phyloP scores from a whole-genome alignment of 1,139 yeast species.

The Suhomyces taliae region DNA sequence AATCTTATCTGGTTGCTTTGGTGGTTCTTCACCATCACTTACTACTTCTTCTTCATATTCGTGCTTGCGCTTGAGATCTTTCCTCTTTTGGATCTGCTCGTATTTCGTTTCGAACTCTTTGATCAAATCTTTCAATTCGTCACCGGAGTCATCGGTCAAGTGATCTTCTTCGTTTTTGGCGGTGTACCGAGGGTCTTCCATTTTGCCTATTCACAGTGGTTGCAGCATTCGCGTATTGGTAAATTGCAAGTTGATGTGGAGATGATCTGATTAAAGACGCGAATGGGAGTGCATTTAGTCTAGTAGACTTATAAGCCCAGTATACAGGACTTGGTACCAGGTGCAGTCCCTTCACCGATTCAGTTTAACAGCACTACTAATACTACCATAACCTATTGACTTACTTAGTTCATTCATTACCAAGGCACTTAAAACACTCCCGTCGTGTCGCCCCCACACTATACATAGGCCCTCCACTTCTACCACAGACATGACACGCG shows the following conservation, averaged over 20 bases:
- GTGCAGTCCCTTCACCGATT: too few species aligned
- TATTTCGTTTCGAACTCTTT: slow-evolving; percentile 23
- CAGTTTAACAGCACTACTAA: too few species aligned
- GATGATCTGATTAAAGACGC: not conserved
- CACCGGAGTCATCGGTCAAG: slow-evolving; percentile 26
- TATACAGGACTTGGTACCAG: not conserved
- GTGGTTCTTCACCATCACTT: slow-evolving; percentile 2
- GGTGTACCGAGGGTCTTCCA: slow-evolving; percentile 24
- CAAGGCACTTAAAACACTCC: too few species aligned
- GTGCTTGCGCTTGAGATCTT: slow-evolving; percentile 6
- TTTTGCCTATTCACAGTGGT: slow-evolving; percentile 6
- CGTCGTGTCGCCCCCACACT: too few species aligned
- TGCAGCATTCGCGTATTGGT: not conserved
- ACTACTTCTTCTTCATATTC: not conserved
- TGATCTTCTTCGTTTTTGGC: slow-evolving; percentile 14
- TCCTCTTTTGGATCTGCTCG: slow-evolving; percentile 17
- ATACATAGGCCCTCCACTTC: not conserved
- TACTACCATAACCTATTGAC: too few species aligned
- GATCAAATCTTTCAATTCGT: slow-evolving; percentile 24
- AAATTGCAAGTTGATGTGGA: not conserved
- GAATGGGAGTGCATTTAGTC: not conserved
- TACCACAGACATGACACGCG: slow-evolving; percentile 18
- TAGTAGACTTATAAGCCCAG: not conserved
- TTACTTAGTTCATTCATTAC: too few species aligned
- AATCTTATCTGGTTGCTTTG: not conserved